A percentile compares a stretch with the other conserved stretches of the same genome.
phyloP scores from a whole-genome alignment of 1,139 yeast species.

The Saccharomyces hybrid region DNA sequence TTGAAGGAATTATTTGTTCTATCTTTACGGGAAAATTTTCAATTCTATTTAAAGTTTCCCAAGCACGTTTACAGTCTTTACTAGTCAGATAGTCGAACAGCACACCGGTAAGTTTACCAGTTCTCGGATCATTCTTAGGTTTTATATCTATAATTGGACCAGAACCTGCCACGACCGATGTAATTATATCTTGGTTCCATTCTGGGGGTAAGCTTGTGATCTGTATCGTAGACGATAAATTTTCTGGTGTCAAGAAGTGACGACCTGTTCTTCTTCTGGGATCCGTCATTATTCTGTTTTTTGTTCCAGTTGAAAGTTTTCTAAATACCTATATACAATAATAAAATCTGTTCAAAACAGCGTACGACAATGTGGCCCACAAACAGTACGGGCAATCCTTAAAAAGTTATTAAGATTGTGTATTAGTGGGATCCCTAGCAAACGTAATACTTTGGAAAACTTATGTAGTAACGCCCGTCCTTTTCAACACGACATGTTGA shows the following conservation, averaged over 20 bases:
- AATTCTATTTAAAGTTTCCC: conserved; percentile 18
- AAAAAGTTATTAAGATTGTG: not conserved
- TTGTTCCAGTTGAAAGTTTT: not conserved
- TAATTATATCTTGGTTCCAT: conserved; percentile 26
- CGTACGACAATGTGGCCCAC: not conserved
- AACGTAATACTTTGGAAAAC: not conserved
- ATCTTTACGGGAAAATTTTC: conserved; percentile 23
- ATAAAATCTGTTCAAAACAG: not conserved
- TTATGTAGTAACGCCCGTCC: not conserved
- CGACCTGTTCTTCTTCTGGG: conserved; percentile 28
- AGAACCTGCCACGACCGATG: conserved; percentile 31
- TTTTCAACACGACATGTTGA: not conserved
- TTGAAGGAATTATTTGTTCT: conserved; percentile 23
- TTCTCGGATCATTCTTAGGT: conserved; percentile 25
- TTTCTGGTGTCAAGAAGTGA: conserved; percentile 27
- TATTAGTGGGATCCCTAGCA: not conserved
- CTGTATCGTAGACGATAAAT: conserved; percentile 25
- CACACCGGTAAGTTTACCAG: conserved; percentile 24
- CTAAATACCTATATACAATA: not conserved
- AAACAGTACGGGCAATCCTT: not conserved
- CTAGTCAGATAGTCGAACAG: conserved; percentile 21
- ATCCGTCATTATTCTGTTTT: conserved; percentile 17
- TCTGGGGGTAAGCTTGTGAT: conserved; percentile 24
- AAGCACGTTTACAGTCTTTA: conserved; percentile 25
- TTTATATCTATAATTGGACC: conserved; percentile 24